A percentile compares a stretch with the other conserved stretches of the same genome.
Conservation (phyloP, 768 basidiomycete species). For the Termitomyces sp. region DNA sequence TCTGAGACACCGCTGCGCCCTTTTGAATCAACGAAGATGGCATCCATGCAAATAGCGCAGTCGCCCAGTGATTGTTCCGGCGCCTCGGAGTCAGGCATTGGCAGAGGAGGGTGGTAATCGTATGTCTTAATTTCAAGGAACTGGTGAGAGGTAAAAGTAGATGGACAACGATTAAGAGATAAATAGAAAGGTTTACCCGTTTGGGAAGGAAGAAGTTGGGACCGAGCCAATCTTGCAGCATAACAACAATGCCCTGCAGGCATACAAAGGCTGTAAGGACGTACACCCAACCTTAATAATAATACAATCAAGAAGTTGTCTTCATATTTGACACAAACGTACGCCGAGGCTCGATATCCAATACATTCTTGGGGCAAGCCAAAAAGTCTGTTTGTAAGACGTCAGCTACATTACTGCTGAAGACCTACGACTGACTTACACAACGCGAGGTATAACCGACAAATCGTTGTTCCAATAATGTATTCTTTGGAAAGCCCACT, state of each 20-base stretch:
- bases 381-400: conserved; percentile 56
- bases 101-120: conserved; percentile 82
- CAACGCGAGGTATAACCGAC: conserved; percentile 62
- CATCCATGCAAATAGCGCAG: conserved; percentile 93
- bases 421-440: conserved; percentile 45
- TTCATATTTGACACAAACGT: conserved; percentile 35
- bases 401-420: background rate
- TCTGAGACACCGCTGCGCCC: conserved; percentile 27
- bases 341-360: conserved; percentile 76
- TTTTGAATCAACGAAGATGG: conserved; percentile 51
- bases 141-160: conserved; percentile 27
- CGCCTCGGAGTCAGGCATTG: conserved; percentile 65
- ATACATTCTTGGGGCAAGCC: conserved; percentile 77
- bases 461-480: conserved; percentile 68
- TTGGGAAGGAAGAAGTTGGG: conserved; percentile 81
- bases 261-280: conserved; percentile 52
- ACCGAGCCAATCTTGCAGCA: conserved; percentile 72
- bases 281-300: conserved; percentile 46
- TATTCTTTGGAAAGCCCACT: conserved; percentile 69
- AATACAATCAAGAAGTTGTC: background rate
- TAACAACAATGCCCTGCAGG: conserved; percentile 53
- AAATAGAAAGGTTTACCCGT: conserved; percentile 36
- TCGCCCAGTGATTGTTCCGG: conserved; percentile 76
- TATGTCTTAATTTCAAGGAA: conserved; percentile 57
- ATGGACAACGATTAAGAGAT: background rate